Conservation (phyloP, 305 asterid species). For the Fraxinus velutina region DNA sequence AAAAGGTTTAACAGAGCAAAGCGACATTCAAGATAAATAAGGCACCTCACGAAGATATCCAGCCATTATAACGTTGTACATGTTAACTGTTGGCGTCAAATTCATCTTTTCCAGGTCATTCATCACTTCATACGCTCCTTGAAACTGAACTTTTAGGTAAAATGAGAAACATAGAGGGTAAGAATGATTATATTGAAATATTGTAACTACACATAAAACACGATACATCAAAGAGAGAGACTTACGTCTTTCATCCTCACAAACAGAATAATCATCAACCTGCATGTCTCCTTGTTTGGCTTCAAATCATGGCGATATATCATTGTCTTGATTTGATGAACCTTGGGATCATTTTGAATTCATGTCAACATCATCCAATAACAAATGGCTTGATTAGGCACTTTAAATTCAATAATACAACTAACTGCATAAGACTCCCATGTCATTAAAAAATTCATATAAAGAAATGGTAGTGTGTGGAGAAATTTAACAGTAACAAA, state of each 20-base stretch:
- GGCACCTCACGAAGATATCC: conserved; percentile 89
- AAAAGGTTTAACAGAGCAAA: conserved; percentile 9
- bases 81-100: conserved; percentile 49
- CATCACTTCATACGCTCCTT: conserved; percentile 77
- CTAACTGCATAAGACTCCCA: neutral
- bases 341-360: conserved; percentile 43
- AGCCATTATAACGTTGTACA: conserved; percentile 69
- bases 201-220: conserved; percentile 14
- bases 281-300: conserved; percentile 64
- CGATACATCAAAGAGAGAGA: conserved; percentile 19
- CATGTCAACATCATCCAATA: conserved; percentile 24
- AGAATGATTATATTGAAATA: neutral
- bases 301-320: conserved; percentile 46
- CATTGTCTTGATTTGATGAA: conserved; percentile 56
- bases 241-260: conserved; percentile 90
- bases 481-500: neutral
- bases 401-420: conserved; percentile 11
- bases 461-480: neutral
- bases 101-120: conserved; percentile 45
- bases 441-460: neutral
- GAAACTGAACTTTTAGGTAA: conserved; percentile 51
- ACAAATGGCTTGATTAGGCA: conserved; percentile 6
- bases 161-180: conserved; percentile 12
- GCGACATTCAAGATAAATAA: conserved; percentile 19
- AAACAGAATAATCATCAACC: conserved; percentile 58